phyloP scores from a whole-genome alignment of 1,139 yeast species.

The Kodamaea plutei region DNA sequence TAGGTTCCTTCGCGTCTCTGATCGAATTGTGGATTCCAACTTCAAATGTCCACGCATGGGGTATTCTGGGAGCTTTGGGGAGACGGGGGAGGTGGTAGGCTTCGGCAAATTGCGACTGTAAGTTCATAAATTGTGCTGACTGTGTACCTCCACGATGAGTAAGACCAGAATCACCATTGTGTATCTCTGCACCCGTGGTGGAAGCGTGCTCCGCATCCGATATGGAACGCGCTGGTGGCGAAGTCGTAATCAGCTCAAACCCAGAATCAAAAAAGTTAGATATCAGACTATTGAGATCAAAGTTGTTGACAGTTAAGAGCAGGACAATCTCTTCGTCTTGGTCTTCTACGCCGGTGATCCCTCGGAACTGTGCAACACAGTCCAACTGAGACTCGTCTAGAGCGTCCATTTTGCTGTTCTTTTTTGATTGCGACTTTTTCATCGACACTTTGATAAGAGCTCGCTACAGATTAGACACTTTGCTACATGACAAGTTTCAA shows the following conservation, averaged over 20 bases:
- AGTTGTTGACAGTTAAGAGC: conserved; percentile 39
- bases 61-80: conserved; percentile 40
- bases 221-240: conserved; percentile 3
- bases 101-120: conserved; percentile 33
- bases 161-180: conserved; percentile 6
- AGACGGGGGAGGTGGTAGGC: conserved; percentile 33
- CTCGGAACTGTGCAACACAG: conserved; percentile 42
- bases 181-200: conserved; percentile 10
- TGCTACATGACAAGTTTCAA: too few species aligned
- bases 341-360: conserved; percentile 40
- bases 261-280: conserved; percentile 51
- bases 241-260: conserved; percentile 23
- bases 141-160: conserved; percentile 3
- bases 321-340: conserved; percentile 31
- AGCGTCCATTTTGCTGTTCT: conserved; percentile 1
- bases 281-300: conserved; percentile 49
- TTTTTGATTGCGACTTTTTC: neutral
- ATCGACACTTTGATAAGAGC: too few species aligned
- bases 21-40: conserved; percentile 42
- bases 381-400: too few species aligned
- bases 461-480: too few species aligned
- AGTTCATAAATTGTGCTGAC: conserved; percentile 17
- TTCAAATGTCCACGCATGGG: conserved; percentile 41
- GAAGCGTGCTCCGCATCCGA: conserved; percentile 1
- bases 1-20: conserved; percentile 14